phyloP scores from a whole-genome alignment of 31 red algal species.

The Asparagopsis taxiformis region DNA sequence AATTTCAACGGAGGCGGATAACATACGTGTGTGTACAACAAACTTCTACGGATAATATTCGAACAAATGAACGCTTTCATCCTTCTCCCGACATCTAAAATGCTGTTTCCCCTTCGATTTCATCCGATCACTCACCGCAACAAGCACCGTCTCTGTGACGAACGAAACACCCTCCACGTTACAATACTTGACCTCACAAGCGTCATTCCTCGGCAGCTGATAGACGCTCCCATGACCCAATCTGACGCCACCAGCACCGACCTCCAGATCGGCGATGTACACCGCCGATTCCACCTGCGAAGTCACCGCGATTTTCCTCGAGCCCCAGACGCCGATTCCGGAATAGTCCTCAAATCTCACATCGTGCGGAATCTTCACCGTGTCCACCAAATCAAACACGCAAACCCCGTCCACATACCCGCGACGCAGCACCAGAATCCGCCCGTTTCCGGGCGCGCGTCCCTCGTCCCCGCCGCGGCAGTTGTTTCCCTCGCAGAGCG shows the following conservation, averaged over 20 bases:
- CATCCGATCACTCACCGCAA: slow-evolving; percentile 55
- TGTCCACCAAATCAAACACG: slow-evolving; percentile 10
- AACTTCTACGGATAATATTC: too few species aligned
- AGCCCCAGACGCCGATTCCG: slow-evolving; percentile 24
- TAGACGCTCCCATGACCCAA: slow-evolving; percentile 24
- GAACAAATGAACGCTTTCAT: slow-evolving; percentile 45
- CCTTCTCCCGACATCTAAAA: slow-evolving; percentile 23
- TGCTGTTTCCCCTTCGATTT: slow-evolving; percentile 27
- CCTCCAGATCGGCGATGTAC: slow-evolving; percentile 25
- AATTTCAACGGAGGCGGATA: too few species aligned
- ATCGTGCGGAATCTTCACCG: slow-evolving; percentile 14
- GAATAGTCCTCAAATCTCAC: slow-evolving; percentile 50
- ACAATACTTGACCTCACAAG: slow-evolving; percentile 45
- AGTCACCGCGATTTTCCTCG: slow-evolving; percentile 15
- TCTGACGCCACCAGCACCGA: slow-evolving; percentile 1
- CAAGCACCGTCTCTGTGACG: slow-evolving; percentile 9
- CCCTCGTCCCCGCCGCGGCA: slow-evolving; percentile 39
- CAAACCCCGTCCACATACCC: slow-evolving; percentile 1
- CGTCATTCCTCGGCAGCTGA: slow-evolving; percentile 34
- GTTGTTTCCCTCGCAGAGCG: slow-evolving; percentile 61
- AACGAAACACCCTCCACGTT: slow-evolving; percentile 57
- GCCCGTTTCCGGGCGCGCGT: slow-evolving; percentile 20
- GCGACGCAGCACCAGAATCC: slow-evolving; percentile 36
- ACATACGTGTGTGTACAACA: too few species aligned
- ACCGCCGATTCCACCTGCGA: slow-evolving; percentile 58